Conservation (phyloP, 1,284 basidiomycete genomes). For the Leucoagaricus sp. region DNA sequence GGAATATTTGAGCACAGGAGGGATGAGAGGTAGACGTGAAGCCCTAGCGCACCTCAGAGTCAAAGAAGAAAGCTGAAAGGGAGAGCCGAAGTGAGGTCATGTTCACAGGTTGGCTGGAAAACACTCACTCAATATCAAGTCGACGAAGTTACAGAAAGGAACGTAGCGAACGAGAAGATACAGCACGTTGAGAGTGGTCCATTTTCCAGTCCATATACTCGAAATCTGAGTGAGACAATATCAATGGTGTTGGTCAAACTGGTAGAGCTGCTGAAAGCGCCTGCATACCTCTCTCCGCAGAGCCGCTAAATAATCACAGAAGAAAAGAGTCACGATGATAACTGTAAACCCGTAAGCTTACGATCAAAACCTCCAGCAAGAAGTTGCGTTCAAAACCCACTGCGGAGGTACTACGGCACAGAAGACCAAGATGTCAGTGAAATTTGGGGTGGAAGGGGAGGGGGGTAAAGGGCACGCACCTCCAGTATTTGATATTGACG, state of each 20-base stretch:
- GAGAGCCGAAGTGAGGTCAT: no score
- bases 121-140: slow-evolving; percentile 3
- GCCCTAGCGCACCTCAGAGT: not conserved
- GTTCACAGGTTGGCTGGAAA: no score
- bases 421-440: no score
- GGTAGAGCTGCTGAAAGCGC: not conserved
- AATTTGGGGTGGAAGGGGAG: no score
- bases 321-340: not conserved
- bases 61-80: not conserved
- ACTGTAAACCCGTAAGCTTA: no score
- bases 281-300: not conserved
- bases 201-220: slow-evolving; percentile 6
- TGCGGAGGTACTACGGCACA: not conserved
- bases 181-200: slow-evolving; percentile 7
- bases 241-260: not conserved
- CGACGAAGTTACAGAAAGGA: slow-evolving; percentile 1
- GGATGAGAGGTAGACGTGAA: not conserved
- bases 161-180: slow-evolving; percentile 5
- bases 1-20: not conserved
- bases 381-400: not conserved
- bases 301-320: not conserved
- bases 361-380: not conserved
- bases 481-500: not conserved
- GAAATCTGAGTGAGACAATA: not conserved
- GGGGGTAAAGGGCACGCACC: no score